Conservation (phyloP, 306 rosid genomes). For the Acmispon strigosus region DNA sequence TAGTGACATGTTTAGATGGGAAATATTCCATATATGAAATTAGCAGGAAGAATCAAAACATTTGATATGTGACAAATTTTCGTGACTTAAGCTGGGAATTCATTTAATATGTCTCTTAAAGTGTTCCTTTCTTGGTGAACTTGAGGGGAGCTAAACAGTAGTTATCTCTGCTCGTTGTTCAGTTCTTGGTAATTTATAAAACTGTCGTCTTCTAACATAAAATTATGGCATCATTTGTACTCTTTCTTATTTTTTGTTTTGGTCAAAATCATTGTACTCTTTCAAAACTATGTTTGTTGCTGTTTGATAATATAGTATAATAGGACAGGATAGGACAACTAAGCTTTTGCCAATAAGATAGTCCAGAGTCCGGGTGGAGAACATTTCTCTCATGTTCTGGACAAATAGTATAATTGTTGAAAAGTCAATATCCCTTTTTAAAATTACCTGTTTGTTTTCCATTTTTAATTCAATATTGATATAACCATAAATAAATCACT, state of each 20-base stretch:
- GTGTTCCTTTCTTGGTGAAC: neutral
- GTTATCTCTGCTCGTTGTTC: neutral
- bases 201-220: no score
- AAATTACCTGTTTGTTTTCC: neutral
- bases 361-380: neutral
- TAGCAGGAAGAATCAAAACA: no score
- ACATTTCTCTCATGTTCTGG: neutral
- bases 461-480: no score
- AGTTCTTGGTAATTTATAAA: no score
- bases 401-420: neutral
- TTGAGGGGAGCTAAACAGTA: neutral
- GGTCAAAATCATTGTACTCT: neutral
- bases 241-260: no score
- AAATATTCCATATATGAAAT: neutral
- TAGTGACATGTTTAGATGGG: neutral
- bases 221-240: no score
- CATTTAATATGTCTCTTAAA: neutral
- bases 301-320: slow-evolving; percentile 7
- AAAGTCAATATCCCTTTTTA: slow-evolving; percentile 28
- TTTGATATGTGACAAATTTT: neutral
- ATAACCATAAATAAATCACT: no score
- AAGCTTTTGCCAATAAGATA: slow-evolving; percentile 4
- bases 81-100: neutral
- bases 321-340: slow-evolving; percentile 5
- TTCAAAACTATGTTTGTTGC: slow-evolving; percentile 3